These are phyloP conservation scores for Ettlia oleoabundans DNA, from an alignment of 139 green algal species.

Conservation along the genomic window DNA sequence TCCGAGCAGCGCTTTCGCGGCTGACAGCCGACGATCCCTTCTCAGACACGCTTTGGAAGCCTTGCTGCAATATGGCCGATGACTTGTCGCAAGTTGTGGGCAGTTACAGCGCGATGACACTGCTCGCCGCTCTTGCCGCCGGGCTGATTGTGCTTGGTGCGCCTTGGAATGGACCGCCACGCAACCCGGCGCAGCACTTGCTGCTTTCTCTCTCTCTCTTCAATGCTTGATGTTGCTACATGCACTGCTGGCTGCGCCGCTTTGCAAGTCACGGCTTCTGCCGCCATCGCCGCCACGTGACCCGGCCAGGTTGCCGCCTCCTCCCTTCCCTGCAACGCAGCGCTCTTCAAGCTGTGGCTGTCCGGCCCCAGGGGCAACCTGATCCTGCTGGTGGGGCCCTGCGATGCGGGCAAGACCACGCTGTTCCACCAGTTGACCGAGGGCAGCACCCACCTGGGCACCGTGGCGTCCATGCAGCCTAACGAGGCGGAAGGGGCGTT, in stretches of 20 bases:
- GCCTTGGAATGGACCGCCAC: not conserved
- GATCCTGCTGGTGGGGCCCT: slow-evolving; percentile 73
- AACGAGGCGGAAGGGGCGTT: slow-evolving; percentile 49
- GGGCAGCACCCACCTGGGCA: slow-evolving; percentile 58
- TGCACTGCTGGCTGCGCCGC: too few species aligned
- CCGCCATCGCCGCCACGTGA: not conserved
- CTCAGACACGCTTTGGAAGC: too few species aligned
- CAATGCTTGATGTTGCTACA: too few species aligned
- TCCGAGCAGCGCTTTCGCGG: too few species aligned
- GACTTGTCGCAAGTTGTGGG: not conserved
- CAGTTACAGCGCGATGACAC: not conserved
- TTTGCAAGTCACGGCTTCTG: not conserved
- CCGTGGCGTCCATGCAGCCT: slow-evolving; percentile 79
- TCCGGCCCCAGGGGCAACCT: slow-evolving; percentile 23
- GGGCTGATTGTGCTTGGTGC: slow-evolving; percentile 2
- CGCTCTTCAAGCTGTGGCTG: slow-evolving; percentile 11
- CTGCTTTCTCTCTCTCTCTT: too few species aligned
- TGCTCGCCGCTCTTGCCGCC: not conserved
- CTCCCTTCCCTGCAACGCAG: slow-evolving; percentile 24
- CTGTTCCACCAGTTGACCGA: slow-evolving; percentile 79
- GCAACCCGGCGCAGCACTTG: too few species aligned
- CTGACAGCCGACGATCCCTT: too few species aligned
- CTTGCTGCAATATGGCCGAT: not conserved
- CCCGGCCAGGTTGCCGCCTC: not conserved
- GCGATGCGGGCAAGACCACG: slow-evolving; percentile 79